These are phyloP conservation scores for Penicillium fuscoglaucum DNA, from an alignment of 2,329 filamentous ascomycete genomes.

Conservation along the genomic window DNA sequence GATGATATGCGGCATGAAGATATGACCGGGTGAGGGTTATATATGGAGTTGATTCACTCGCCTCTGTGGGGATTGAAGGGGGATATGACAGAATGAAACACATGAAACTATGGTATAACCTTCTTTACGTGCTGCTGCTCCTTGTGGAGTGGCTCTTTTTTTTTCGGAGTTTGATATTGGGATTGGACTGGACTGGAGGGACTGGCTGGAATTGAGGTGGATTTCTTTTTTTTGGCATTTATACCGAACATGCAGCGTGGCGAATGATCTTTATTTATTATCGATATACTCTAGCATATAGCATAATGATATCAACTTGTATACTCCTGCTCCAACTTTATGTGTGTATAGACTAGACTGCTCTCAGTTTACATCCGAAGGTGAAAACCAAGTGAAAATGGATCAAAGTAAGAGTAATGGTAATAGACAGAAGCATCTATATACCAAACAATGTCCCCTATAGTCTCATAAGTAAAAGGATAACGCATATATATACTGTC, in stretches of 20 bases:
- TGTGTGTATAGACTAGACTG: not conserved
- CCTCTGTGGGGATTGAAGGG: not conserved
- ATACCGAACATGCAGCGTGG: not conserved
- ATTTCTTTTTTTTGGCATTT: not conserved
- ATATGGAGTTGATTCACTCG: not conserved
- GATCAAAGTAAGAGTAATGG: not conserved
- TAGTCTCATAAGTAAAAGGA: not conserved
- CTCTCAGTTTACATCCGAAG: not conserved
- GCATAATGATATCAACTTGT: conserved; percentile 9
- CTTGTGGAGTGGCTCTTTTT: not conserved
- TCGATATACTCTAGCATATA: not conserved
- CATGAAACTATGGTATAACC: not conserved
- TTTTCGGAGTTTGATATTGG: conserved; percentile 7
- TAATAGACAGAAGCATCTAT: not conserved
- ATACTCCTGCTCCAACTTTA: not conserved
- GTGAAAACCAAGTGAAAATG: not conserved
- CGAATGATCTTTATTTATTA: not conserved
- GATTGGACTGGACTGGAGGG: not conserved
- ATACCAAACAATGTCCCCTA: not conserved
- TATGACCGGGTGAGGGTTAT: conserved; percentile 7
- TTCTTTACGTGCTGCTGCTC: not conserved
- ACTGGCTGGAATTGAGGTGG: not conserved
- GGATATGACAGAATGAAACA: not conserved
- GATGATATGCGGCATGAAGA: conserved; percentile 19
- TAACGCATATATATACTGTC: not conserved